Base-by-base conservation (phyloP, 2,329 filamentous ascomycete species). In the Echinosphaeria canescens region DNA sequence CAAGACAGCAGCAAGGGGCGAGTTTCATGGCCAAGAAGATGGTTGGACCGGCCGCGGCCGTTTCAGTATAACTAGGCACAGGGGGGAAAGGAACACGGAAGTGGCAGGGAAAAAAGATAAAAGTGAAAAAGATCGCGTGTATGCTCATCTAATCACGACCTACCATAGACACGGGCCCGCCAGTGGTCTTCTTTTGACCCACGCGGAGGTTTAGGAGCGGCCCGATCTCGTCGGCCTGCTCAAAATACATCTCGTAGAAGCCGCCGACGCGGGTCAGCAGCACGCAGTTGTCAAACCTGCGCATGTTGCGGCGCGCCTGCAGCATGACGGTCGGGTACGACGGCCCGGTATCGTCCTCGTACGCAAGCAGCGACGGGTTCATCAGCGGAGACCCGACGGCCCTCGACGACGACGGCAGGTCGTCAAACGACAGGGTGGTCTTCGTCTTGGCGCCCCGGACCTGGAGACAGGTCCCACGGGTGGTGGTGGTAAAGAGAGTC, bases 241-340 rank as follows among this genome's bases (percentile, higher is more conserved):
- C 76, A 47, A 95, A 90, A 51, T 98, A 98, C 31, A 98, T 56
- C 63, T 98, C 88, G 49, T 95, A 98, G 50, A 98, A 98, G 32
- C 84, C 75, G 29, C 88, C 88, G 15, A 98, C 82, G 30, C 85
- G 69, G 4, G 88, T 98, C 31, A 98, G 53, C 6, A 98, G 49
- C 22, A 98, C 76, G 49, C 85, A 95, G 39, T 90, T 81, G 40
- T 72, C 67, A 50, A 91, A 93, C 40, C 75, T 82, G 37, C 70
- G 62, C 74, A 95, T 92, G 50, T 92, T 90, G 36, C 72, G 79
- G 30, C 70, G 67, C 15, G 80, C 85, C 45, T 92, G 82, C 42
- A 81, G 67, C 30, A 95, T 56, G 25, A 95, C 76, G n/a, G 80
- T 76, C 11, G 88, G 84, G 47, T 93, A 93, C 5, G 53, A 42